Conservation (phyloP, 2,329 filamentous ascomycete species). For the Cladosporium sp. region DNA sequence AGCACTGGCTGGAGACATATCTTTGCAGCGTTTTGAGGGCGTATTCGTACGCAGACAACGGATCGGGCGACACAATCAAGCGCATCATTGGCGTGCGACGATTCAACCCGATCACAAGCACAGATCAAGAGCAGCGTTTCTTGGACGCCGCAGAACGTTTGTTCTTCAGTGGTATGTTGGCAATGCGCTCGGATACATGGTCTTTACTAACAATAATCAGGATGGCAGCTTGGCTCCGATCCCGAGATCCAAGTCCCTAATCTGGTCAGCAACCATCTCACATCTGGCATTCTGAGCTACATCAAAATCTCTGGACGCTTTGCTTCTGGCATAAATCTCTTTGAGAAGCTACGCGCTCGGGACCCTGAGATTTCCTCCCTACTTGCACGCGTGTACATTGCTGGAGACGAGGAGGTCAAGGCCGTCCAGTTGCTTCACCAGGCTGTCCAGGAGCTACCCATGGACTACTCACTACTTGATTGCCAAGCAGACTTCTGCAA, state of each 20-base stretch:
- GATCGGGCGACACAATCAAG: slow-evolving; percentile 88
- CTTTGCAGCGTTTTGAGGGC: slow-evolving; percentile 91
- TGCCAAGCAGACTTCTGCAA: slow-evolving; percentile 90
- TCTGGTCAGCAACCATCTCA: slow-evolving; percentile 92
- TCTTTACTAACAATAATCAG: slow-evolving; percentile 46
- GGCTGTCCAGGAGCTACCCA: slow-evolving; percentile 84
- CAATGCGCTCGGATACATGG: not conserved
- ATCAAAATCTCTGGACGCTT: slow-evolving; percentile 94
- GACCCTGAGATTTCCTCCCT: slow-evolving; percentile 94
- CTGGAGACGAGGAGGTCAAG: slow-evolving; percentile 96
- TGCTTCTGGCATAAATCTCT: slow-evolving; percentile 93
- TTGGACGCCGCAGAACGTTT: slow-evolving; percentile 89
- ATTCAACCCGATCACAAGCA: slow-evolving; percentile 97
- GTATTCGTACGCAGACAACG: slow-evolving; percentile 95
- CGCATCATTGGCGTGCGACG: slow-evolving; percentile 96
- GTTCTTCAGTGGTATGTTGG: slow-evolving; percentile 78
- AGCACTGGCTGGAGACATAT: slow-evolving; percentile 96
- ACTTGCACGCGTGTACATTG: slow-evolving; percentile 84
- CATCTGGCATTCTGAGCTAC: slow-evolving; percentile 89
- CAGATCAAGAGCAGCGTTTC: slow-evolving; percentile 97
- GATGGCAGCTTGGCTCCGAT: slow-evolving; percentile 94
- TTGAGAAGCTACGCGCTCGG: slow-evolving; percentile 87
- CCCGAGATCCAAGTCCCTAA: slow-evolving; percentile 97
- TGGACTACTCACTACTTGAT: slow-evolving; percentile 97
- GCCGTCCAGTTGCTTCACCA: slow-evolving; percentile 86